Evolutionary conservation across 2,329 filamentous ascomycete species (phyloP).

Genomic region (Grosmannia penicillata): DNA sequence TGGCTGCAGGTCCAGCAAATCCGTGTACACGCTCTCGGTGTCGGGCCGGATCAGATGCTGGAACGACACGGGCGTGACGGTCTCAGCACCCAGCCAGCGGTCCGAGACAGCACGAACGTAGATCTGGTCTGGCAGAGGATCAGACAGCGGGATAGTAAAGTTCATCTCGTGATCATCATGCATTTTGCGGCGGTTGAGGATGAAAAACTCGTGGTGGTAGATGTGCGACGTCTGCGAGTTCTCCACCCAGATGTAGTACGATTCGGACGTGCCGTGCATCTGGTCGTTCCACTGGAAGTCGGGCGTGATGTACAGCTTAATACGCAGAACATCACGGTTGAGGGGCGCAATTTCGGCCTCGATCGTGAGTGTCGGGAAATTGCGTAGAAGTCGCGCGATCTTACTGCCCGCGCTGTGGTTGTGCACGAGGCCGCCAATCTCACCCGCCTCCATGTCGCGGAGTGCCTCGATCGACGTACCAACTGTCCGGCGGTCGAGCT

Average conservation of each 20-base stretch:
- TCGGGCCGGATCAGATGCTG: constrained; percentile 95
- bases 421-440: constrained; percentile 83
- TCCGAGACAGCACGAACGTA: constrained; percentile 92
- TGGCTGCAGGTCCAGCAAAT: constrained; percentile 82
- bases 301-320: constrained; percentile 71
- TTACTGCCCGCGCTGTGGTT: constrained; percentile 77
- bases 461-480: constrained; percentile 58
- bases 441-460: constrained; percentile 82
- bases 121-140: constrained; percentile 87
- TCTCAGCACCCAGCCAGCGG: constrained; percentile 92
- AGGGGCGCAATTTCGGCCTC: constrained; percentile 91
- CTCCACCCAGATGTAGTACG: constrained; percentile 98
- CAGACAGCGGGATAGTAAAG: constrained; percentile 89
- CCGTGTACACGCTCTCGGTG: constrained; percentile 93
- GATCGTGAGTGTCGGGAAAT: constrained; percentile 82
- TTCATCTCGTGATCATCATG: constrained; percentile 95
- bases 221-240: constrained; percentile 97
- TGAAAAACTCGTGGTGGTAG: constrained; percentile 95
- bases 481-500: constrained; percentile 53
- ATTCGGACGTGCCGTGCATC: constrained; percentile 85
- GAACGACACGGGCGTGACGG: constrained; percentile 88
- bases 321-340: constrained; percentile 87
- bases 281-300: constrained; percentile 93
- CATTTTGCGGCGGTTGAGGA: constrained; percentile 76
- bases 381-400: constrained; percentile 67